phyloP scores from a whole-genome alignment of 2,329 filamentous ascomycete genomes.

The Colletotrichum liaoningense region DNA sequence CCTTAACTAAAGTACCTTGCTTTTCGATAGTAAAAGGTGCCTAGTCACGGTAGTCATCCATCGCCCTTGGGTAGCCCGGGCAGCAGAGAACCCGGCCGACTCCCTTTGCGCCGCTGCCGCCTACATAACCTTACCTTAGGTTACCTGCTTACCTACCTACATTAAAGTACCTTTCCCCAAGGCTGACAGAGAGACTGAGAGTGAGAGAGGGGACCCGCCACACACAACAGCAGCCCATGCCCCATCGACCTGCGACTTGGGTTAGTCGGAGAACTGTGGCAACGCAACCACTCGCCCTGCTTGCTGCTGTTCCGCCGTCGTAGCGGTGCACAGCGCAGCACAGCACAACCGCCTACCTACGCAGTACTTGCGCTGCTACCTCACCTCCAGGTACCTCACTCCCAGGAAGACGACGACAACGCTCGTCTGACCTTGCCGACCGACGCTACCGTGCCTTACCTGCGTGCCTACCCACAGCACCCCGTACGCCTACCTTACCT shows the following conservation, averaged over 20 bases:
- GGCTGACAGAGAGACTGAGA: not conserved
- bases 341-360: conserved; percentile 8
- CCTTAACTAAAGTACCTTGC: not conserved
- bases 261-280: conserved; percentile 20
- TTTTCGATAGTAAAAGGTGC: not conserved
- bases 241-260: conserved; percentile 34
- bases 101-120: not conserved
- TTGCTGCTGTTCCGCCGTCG: not conserved
- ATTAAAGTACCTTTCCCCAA: not conserved
- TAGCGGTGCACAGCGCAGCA: conserved; percentile 2
- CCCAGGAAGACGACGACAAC: conserved; percentile 11
- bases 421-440: conserved; percentile 21
- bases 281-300: conserved; percentile 10
- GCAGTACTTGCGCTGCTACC: not conserved
- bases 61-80: not conserved
- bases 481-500: not conserved
- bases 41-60: not conserved
- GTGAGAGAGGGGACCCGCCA: conserved; percentile 19
- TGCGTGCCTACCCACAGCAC: not conserved
- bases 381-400: not conserved
- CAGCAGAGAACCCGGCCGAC: too few species aligned
- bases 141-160: not conserved
- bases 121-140: not conserved
- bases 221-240: conserved; percentile 18
- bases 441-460: not conserved